Percentiles rank a stretch among this genome's conserved stretches.
phyloP scores from a whole-genome alignment of 1,284 basidiomycete species.

The Spongispora temasekensis region DNA sequence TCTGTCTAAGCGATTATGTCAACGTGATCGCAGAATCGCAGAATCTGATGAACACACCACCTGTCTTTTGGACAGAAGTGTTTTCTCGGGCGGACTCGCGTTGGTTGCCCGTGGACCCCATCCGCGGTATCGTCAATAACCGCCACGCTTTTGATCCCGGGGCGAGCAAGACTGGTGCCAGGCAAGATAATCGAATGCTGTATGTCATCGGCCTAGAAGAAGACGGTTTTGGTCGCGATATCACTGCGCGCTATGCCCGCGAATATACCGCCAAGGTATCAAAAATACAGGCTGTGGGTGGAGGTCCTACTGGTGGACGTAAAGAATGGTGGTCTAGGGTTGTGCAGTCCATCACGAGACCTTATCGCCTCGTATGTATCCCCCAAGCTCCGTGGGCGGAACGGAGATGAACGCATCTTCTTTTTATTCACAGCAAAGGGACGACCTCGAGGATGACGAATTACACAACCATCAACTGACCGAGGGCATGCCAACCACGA shows the following conservation, averaged over 20 bases:
- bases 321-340: conserved; percentile 87
- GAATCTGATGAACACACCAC: conserved; percentile 68
- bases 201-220: conserved; percentile 97
- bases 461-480: conserved; percentile 75
- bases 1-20: conserved; percentile 27
- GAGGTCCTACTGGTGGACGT: conserved; percentile 50
- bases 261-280: conserved; percentile 83
- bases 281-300: conserved; percentile 72
- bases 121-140: conserved; percentile 79
- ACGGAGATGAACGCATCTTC: conserved; percentile 30
- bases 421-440: conserved; percentile 66
- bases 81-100: conserved; percentile 90
- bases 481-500: conserved; percentile 94
- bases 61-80: conserved; percentile 97
- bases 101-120: conserved; percentile 94
- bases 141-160: conserved; percentile 83
- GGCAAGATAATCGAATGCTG: conserved; percentile 80
- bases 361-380: conserved; percentile 73
- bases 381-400: conserved; percentile 12
- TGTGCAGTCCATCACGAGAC: conserved; percentile 62
- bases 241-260: conserved; percentile 78
- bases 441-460: conserved; percentile 95
- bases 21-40: conserved; percentile 34
- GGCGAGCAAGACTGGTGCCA: conserved; percentile 24
- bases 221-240: conserved; percentile 75